These are phyloP conservation scores for Asterella californica DNA, from an alignment of 225 moss, liverwort and hornwort species.

Conservation along the genomic window DNA sequence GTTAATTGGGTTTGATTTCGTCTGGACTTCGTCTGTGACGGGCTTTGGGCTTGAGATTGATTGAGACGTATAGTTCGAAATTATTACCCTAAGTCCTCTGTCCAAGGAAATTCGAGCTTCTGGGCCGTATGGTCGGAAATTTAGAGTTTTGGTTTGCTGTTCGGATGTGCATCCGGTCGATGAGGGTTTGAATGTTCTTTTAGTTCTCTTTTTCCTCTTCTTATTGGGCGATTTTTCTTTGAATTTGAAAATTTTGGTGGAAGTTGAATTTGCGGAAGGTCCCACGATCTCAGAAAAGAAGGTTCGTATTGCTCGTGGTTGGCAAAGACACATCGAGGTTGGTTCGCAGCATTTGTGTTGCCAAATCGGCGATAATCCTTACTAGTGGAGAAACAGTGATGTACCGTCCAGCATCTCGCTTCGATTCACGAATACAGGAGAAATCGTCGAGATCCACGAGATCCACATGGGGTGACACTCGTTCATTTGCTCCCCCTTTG, in stretches of 20 bases:
- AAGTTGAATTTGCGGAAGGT: neutral
- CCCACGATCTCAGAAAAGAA: neutral
- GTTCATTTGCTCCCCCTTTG: slow-evolving; percentile 3
- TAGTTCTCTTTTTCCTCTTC: neutral
- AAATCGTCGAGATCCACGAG: slow-evolving; percentile 30
- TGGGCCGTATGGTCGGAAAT: neutral
- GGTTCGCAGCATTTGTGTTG: neutral
- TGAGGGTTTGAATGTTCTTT: neutral
- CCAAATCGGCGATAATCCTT: neutral
- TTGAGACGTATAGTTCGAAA: neutral
- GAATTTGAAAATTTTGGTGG: neutral
- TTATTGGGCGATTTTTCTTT: neutral
- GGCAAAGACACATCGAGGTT: neutral
- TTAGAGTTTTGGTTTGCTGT: neutral
- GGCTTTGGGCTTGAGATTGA: neutral
- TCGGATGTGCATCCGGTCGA: neutral
- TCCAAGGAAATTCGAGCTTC: neutral
- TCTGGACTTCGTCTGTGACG: neutral
- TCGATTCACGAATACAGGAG: slow-evolving; percentile 32
- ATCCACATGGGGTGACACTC: slow-evolving; percentile 24
- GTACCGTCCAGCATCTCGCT: slow-evolving; percentile 36
- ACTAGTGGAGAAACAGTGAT: slow-evolving; percentile 5
- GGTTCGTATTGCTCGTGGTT: neutral
- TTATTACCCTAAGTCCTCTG: neutral
- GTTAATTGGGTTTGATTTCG: neutral